Evolutionary conservation across 2,329 filamentous ascomycete species (phyloP).

Genomic region (Phoma sp.): DNA sequence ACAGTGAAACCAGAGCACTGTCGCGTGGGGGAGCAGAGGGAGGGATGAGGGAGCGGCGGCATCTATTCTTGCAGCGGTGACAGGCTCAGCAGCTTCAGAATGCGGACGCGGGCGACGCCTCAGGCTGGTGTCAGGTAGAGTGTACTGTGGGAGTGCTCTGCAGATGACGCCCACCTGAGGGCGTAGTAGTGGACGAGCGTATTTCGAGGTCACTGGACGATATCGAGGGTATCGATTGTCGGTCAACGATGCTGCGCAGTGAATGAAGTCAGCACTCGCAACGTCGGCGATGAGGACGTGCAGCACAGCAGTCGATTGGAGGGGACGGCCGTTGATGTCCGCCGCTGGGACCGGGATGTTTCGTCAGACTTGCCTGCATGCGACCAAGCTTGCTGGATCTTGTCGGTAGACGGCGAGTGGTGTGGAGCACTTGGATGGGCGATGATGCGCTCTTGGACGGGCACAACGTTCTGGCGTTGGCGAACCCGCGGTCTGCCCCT

Average conservation of each 20-base stretch:
- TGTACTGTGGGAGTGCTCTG: slow-evolving; percentile 8
- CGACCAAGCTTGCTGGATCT: slow-evolving; percentile 22
- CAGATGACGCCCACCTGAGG: background rate
- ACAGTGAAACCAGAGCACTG: slow-evolving; percentile 1
- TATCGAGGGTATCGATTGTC: slow-evolving; percentile 5
- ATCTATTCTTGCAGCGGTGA: slow-evolving; percentile 10
- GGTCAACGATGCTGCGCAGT: slow-evolving; percentile 10
- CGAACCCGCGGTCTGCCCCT: slow-evolving; percentile 11
- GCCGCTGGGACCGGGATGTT: slow-evolving; percentile 17
- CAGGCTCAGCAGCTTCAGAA: slow-evolving; percentile 3
- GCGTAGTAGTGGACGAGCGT: slow-evolving; percentile 10
- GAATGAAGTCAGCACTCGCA: slow-evolving; percentile 9
- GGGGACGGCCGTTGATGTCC: slow-evolving; percentile 19
- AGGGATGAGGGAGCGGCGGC: background rate
- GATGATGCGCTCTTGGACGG: slow-evolving; percentile 16
- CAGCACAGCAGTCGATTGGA: slow-evolving; percentile 7
- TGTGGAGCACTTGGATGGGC: slow-evolving; percentile 10
- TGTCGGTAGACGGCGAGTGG: slow-evolving; percentile 14
- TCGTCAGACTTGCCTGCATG: slow-evolving; percentile 18
- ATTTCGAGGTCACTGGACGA: slow-evolving; percentile 1
- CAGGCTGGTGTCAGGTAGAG: slow-evolving; percentile 29
- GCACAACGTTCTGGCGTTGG: slow-evolving; percentile 22
- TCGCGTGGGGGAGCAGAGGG: slow-evolving; percentile 10
- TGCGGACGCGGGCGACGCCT: slow-evolving; percentile 1
- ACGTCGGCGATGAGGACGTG: slow-evolving; percentile 8